Evolutionary conservation across 176 grass and related monocot species (phyloP), one percentile per base, ranked within the genome.

Genomic region (Triticum monococcum): DNA sequence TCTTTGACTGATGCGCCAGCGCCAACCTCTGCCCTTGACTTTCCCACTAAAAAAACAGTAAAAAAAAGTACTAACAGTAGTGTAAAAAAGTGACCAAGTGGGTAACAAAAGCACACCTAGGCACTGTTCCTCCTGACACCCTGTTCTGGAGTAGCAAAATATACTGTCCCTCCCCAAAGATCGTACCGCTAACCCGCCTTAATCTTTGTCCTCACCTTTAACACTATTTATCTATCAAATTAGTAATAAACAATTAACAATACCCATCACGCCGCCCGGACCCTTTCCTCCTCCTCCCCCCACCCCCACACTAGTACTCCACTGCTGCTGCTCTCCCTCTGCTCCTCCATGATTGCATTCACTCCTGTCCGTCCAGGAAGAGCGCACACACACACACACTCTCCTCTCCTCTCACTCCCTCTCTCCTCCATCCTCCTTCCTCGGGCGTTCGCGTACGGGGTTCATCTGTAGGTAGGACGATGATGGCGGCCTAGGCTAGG

Each of bases 161-260:
- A 84, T 70, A 81, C 26, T 76, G 67, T 6, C 63, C 62, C 43
- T 46, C 43, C 41, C 3, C 2, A 5, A 31, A n/a, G 23, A 87
- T 31, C 73, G 14, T 40, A 84, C 43, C 54, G 79, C 37, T 82
- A 23, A 77, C 36, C 63, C 3, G 71, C 82, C 86, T 70, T 88
- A 88, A 85, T 85, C 64, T 85, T 88, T 85, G 90, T 91, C 71
- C 86, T 91, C 84, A 81, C 78, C 85, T 91, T 88, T 78, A 32
- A 77, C 43, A 46, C 43, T 13, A 46, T 46, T 46, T 46, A 46
- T 45, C 0, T 46, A 46, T 46, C 43, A 46, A 46, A 46, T 13
- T 41, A 40, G 2, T 45, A 87, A 40, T 36, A 91, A 85, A 72
- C 64, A 85, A 85, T 91, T 85, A 91, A 88, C 81, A 88, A n/a